A percentile compares a stretch with the other conserved stretches of the same genome.
phyloP scores from a whole-genome alignment of 164 flowering plant species.

The Dillenia turbinata region DNA sequence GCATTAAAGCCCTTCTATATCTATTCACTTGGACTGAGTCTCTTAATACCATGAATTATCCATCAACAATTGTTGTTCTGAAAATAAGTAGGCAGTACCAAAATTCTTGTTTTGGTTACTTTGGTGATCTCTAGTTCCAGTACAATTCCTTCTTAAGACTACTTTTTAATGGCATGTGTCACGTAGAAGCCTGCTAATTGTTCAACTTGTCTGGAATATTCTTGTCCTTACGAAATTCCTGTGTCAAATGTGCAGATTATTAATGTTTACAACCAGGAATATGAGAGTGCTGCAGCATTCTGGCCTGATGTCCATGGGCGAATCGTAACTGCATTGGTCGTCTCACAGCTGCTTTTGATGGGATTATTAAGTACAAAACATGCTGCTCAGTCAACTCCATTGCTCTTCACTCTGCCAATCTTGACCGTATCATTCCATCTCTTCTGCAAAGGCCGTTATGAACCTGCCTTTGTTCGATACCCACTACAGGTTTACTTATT shows the following conservation, averaged over 20 bases:
- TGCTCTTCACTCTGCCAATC: slow-evolving; percentile 69
- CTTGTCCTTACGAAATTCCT: slow-evolving; percentile 1
- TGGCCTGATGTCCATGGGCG: slow-evolving; percentile 91
- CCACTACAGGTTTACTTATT: slow-evolving; percentile 67
- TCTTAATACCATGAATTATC: no score
- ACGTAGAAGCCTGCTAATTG: no score
- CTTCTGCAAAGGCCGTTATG: slow-evolving; percentile 75
- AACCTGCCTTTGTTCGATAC: slow-evolving; percentile 59
- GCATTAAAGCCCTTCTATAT: no score
- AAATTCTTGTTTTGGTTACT: no score
- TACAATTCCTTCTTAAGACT: no score
- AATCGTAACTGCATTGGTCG: slow-evolving; percentile 47
- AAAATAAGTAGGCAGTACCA: no score
- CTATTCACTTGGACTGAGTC: no score
- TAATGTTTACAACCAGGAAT: slow-evolving; percentile 82
- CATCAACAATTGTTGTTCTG: no score
- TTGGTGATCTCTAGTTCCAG: no score
- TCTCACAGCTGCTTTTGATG: slow-evolving; percentile 68
- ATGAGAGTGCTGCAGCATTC: slow-evolving; percentile 82
- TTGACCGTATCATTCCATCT: slow-evolving; percentile 72
- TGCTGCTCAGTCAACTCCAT: slow-evolving; percentile 62
- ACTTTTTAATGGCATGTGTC: no score
- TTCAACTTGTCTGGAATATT: no score
- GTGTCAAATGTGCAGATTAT: slow-evolving; percentile 40
- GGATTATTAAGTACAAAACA: slow-evolving; percentile 67